These are phyloP conservation scores for Blastobotrys terrestris DNA, from an alignment of 805 yeast species.

Conservation along the genomic window DNA sequence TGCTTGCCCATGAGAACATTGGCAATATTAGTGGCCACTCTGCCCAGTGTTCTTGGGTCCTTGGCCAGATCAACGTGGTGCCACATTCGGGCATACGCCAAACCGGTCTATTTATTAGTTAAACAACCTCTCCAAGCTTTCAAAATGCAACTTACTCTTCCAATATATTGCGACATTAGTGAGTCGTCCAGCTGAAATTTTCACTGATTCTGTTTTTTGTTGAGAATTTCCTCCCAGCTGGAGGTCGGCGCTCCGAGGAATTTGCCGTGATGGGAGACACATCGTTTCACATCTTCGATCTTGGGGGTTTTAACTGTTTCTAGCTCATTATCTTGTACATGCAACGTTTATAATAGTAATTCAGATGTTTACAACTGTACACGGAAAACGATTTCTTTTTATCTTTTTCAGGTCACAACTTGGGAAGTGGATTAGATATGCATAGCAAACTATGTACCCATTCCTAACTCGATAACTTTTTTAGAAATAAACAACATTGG, in stretches of 20 bases:
- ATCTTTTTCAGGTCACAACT: too few relatives aligned
- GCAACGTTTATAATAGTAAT: too few relatives aligned
- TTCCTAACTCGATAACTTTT: too few relatives aligned
- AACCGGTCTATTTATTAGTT: constrained; percentile 42
- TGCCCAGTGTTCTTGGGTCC: constrained; percentile 82
- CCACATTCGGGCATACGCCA: constrained; percentile 84
- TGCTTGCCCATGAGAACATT: constrained; percentile 91
- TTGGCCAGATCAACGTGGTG: constrained; percentile 88
- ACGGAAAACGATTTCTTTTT: too few relatives aligned
- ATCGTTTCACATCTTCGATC: too few relatives aligned
- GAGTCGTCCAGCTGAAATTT: background rate
- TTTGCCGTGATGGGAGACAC: background rate
- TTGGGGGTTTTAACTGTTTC: too few relatives aligned
- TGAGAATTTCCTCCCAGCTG: constrained; percentile 2
- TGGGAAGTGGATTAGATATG: too few relatives aligned
- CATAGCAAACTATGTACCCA: too few relatives aligned
- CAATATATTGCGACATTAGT: constrained; percentile 36
- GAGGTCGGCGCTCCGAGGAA: background rate
- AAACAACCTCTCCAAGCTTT: background rate
- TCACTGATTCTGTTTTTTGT: background rate
- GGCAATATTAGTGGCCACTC: constrained; percentile 86
- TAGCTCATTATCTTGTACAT: too few relatives aligned
- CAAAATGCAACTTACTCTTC: constrained; percentile 27
- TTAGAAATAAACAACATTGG: too few relatives aligned
- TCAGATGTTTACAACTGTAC: too few relatives aligned